A percentile compares a stretch with the other conserved stretches of the same genome.
Evolutionary conservation across 192 early-diverging fungal species (phyloP).

Genomic region (Entomortierella parvispora): DNA sequence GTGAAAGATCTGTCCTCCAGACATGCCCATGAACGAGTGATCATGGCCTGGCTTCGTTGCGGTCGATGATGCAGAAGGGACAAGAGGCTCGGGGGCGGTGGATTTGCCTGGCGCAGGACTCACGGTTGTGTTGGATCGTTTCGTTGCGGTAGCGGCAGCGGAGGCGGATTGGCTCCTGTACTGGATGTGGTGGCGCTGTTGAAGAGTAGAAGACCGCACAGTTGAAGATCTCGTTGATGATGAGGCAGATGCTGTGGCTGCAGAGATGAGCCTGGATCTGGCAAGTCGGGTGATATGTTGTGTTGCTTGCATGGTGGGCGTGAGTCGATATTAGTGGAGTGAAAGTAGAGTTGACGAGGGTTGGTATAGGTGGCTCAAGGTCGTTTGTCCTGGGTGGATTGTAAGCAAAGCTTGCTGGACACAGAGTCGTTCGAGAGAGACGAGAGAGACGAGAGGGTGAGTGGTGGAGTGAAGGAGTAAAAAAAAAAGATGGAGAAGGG

Average conservation of each 20-base stretch:
- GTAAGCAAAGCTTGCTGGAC: background rate
- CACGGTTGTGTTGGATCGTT: too few relatives aligned
- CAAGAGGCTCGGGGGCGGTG: constrained; percentile 20
- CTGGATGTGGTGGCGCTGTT: constrained; percentile 21
- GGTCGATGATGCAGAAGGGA: constrained; percentile 8
- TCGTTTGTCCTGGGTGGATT: background rate
- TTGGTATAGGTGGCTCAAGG: too few relatives aligned
- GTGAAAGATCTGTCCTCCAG: constrained; percentile 98
- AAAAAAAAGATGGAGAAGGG: background rate
- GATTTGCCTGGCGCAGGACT: constrained; percentile 2
- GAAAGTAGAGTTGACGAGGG: too few relatives aligned
- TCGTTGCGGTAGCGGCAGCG: too few relatives aligned
- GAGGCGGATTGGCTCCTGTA: too few relatives aligned
- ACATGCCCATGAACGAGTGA: constrained; percentile 92
- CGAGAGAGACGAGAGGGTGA: background rate
- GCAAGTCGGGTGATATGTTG: constrained; percentile 37
- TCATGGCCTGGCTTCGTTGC: constrained; percentile 64
- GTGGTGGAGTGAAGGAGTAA: background rate
- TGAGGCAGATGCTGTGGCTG: constrained; percentile 13
- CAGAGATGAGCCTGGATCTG: constrained; percentile 36
- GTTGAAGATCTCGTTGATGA: constrained; percentile 25
- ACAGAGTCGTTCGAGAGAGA: background rate
- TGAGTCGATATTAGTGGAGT: background rate
- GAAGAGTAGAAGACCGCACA: constrained; percentile 34
- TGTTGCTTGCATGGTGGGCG: constrained; percentile 29